A percentile compares a stretch with the other conserved stretches of the same genome.
Evolutionary conservation across 2,329 filamentous ascomycete genomes (phyloP).

Genomic region (Massarina eburnea): DNA sequence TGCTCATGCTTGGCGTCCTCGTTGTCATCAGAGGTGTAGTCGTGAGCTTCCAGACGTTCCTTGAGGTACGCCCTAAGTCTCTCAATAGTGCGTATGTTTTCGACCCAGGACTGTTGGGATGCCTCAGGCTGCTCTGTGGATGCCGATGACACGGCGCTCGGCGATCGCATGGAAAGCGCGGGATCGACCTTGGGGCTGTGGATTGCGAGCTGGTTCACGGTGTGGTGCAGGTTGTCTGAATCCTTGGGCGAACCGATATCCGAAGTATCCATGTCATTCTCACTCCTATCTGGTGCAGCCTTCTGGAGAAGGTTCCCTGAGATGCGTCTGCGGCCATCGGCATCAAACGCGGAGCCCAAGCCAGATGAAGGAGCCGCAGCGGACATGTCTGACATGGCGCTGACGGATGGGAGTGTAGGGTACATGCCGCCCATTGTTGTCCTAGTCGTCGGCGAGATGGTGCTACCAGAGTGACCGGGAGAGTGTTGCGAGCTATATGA

Average conservation of each 20-base stretch:
- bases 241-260: slow-evolving; percentile 34
- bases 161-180: slow-evolving; percentile 40
- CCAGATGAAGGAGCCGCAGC: slow-evolving; percentile 69
- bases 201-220: slow-evolving; percentile 42
- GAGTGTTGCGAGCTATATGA: slow-evolving; percentile 80
- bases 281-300: slow-evolving; percentile 38
- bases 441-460: slow-evolving; percentile 67
- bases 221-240: slow-evolving; percentile 39
- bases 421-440: slow-evolving; percentile 64
- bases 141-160: slow-evolving; percentile 40
- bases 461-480: slow-evolving; percentile 62
- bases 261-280: slow-evolving; percentile 45
- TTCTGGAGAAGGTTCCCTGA: slow-evolving; percentile 62
- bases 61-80: slow-evolving; percentile 60
- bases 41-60: slow-evolving; percentile 55
- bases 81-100: slow-evolving; percentile 66
- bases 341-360: slow-evolving; percentile 65
- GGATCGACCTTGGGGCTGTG: slow-evolving; percentile 46
- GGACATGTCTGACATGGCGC: slow-evolving; percentile 62
- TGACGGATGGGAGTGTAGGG: slow-evolving; percentile 72
- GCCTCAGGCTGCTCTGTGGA: slow-evolving; percentile 37
- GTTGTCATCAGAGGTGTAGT: slow-evolving; percentile 47
- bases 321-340: slow-evolving; percentile 62
- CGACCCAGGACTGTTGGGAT: slow-evolving; percentile 59
- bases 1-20: slow-evolving; percentile 28